phyloP scores from a whole-genome alignment of 176 grass and related monocot species.

The Phragmites australis region DNA sequence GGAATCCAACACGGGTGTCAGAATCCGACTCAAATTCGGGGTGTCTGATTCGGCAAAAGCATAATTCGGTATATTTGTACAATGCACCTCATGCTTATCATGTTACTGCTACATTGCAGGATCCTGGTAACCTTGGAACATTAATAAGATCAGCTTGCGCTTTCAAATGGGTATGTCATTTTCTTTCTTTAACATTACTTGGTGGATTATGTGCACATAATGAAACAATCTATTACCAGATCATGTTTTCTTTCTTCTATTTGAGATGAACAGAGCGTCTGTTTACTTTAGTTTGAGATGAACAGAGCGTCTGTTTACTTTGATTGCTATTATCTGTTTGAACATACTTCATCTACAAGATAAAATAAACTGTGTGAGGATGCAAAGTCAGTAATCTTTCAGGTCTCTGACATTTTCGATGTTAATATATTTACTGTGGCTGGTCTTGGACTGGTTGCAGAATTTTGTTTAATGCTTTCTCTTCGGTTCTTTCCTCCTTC shows the following conservation, averaged over 20 bases:
- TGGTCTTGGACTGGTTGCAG: too few species aligned
- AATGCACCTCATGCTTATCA: constrained; percentile 13
- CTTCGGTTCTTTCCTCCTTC: too few species aligned
- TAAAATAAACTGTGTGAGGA: neutral
- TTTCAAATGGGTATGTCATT: constrained; percentile 81
- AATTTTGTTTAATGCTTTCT: too few species aligned
- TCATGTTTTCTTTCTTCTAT: neutral
- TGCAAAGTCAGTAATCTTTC: neutral
- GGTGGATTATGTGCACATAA: neutral
- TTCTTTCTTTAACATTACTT: neutral
- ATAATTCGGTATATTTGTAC: neutral
- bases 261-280: too few species aligned
- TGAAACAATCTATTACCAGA: neutral
- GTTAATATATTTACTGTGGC: too few species aligned
- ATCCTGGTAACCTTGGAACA: constrained; percentile 92
- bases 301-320: too few species aligned
- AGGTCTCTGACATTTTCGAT: too few species aligned
- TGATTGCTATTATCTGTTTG: neutral
- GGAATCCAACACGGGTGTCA: too few species aligned
- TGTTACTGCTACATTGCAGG: constrained; percentile 45
- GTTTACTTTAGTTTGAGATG: too few species aligned
- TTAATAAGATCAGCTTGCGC: constrained; percentile 88
- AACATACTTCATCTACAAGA: neutral
- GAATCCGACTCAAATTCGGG: too few species aligned
- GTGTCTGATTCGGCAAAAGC: too few species aligned